Percentiles rank a stretch among this genome's conserved stretches.
Conservation (phyloP, 345 rosid species). For the Camelina hispida region DNA sequence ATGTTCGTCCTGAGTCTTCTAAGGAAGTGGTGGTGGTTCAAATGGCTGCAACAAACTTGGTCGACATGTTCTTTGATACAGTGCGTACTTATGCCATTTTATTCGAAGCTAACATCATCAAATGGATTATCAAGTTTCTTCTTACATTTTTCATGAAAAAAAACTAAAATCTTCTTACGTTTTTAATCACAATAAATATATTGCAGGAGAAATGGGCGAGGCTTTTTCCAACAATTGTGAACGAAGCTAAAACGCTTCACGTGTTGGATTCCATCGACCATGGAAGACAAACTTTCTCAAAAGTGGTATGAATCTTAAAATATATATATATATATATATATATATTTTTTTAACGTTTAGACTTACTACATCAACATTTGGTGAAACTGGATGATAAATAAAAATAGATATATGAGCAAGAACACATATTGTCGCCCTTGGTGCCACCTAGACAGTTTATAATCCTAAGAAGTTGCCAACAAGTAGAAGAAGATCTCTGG, state of each 20-base stretch:
- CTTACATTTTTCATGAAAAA: neutral
- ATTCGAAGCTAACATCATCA: neutral
- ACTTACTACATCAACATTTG: neutral
- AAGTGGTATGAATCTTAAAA: conserved; percentile 50
- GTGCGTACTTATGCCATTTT: conserved; percentile 43
- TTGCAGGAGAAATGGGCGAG: conserved; percentile 67
- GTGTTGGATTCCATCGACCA: conserved; percentile 49
- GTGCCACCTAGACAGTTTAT: conserved; percentile 71
- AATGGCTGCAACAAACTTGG: conserved; percentile 50
- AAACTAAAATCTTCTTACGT: neutral
- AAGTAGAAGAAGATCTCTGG: conserved; percentile 61
- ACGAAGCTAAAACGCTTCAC: conserved; percentile 57
- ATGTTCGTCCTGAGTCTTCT: conserved; percentile 64
- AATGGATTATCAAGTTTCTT: neutral
- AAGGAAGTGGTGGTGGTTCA: conserved; percentile 54
- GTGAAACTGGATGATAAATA: neutral
- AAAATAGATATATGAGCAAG: conserved; percentile 61
- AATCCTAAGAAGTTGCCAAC: conserved; percentile 66
- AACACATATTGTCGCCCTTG: conserved; percentile 78
- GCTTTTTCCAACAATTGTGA: conserved; percentile 69
- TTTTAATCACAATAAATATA: neutral
- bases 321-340: no score
- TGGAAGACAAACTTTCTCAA: conserved; percentile 45
- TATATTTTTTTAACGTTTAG: no score
- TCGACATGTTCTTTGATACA: conserved; percentile 57